Evolutionary conservation across 805 yeast species (phyloP), one percentile per base, ranked within the genome.

Genomic region (Metschnikowia kofuensis): DNA sequence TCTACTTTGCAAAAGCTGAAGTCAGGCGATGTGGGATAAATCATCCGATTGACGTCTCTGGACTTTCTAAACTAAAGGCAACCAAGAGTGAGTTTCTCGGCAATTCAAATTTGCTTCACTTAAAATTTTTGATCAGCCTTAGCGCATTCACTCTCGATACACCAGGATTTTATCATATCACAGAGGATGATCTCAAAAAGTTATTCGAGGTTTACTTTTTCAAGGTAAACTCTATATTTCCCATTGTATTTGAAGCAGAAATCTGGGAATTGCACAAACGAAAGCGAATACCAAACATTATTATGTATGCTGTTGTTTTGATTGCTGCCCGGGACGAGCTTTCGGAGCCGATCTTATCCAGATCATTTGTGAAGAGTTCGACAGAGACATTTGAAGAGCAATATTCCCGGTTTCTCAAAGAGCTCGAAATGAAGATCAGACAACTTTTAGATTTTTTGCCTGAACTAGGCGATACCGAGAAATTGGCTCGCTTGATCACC

Each of bases 281-380:
- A 52, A 46, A 70, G 60, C 51, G 65, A 61, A 56, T 73, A 64
- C 59, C 79, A 61, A 71, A 74, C 8, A 54, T 74, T 15, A 61
- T 75, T 30, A 50, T 69, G 15, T 76, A 75, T 47, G 75, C 78
- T 1, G 69, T 76, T 35, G 61, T 75, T n/a, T 56, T 76, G 16
- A 66, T 64, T 11, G 72, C 77, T 0, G 68, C 76, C 9, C 58
- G 76, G 15, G 76, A 76, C 47, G 67, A 68, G 37, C 44, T 54
- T 12, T 56, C 61, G 8, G 57, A 50, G 14, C 56, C 59, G 6
- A 59, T 62, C 8, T 43, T 62, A 15, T 47, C 45, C 8, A 44
- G 57, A 14, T 47, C 54, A 6, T 55, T 54, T 37, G 39, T 42
- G 16, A 37, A 47, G 13, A 40, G 28, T 11, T 35, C 21, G 21